Conservation (phyloP, 2,329 filamentous ascomycete species). For the Zasmidium citrigriseum region DNA sequence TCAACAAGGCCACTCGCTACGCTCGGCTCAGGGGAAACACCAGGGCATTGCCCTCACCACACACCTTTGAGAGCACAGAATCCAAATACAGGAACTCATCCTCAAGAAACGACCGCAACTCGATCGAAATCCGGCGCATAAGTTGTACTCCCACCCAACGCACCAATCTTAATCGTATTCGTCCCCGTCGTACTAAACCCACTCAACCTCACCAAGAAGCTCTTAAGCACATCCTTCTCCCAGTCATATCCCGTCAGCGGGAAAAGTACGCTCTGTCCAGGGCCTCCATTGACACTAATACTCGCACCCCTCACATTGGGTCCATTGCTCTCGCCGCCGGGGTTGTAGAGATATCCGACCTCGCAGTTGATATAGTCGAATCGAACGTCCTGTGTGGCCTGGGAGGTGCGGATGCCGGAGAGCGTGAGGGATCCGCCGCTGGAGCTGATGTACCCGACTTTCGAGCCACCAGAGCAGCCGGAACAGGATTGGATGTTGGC, state of each 20-base stretch:
- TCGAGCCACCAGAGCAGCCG: conserved; percentile 36
- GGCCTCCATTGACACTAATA: conserved; percentile 40
- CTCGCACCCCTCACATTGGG: conserved; percentile 41
- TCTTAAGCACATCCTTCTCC: conserved; percentile 33
- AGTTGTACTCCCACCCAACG: conserved; percentile 20
- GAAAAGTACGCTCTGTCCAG: conserved; percentile 38
- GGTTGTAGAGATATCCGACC: conserved; percentile 34
- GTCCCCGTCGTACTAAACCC: conserved; percentile 26
- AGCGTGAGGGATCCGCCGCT: conserved; percentile 28
- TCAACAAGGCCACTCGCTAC: too few relatives aligned
- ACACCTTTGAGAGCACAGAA: too few relatives aligned
- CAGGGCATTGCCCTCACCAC: too few relatives aligned
- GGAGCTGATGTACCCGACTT: conserved; percentile 36
- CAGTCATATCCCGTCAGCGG: conserved; percentile 44
- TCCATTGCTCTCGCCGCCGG: too few relatives aligned
- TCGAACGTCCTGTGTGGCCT: conserved; percentile 36
- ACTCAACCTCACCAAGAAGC: conserved; percentile 26
- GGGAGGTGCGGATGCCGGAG: conserved; percentile 27
- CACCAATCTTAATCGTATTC: conserved; percentile 31
- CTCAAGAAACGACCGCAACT: conserved; percentile 22
- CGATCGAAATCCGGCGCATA: conserved; percentile 34
- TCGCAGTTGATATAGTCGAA: conserved; percentile 47
- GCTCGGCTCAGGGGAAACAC: too few relatives aligned
- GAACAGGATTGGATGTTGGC: conserved; percentile 33
- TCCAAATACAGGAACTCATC: too few relatives aligned